Percentiles rank a stretch among this genome's conserved stretches.
phyloP scores from a whole-genome alignment of 2,329 filamentous ascomycete genomes.

The Botrytis aclada region DNA sequence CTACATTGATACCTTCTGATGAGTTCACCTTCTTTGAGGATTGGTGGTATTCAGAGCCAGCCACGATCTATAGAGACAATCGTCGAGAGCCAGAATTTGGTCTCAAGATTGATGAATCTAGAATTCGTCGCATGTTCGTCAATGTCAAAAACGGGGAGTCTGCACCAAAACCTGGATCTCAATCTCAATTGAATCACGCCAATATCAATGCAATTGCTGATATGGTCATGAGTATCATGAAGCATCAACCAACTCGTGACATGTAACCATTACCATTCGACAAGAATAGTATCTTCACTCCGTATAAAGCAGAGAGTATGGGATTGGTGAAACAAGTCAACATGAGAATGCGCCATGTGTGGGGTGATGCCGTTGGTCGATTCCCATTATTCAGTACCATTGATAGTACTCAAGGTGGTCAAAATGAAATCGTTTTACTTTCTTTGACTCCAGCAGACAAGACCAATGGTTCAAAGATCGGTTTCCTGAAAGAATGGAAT shows the following conservation, averaged over 20 bases:
- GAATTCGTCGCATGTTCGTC: constrained; percentile 8
- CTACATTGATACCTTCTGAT: neutral
- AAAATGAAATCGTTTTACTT: constrained; percentile 21
- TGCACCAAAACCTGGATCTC: neutral
- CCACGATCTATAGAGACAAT: neutral
- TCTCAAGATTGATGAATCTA: neutral
- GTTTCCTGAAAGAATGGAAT: constrained; percentile 22
- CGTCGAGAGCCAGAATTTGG: neutral
- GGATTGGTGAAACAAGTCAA: constrained; percentile 15
- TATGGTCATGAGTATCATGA: constrained; percentile 9
- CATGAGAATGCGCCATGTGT: neutral
- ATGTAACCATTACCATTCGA: neutral
- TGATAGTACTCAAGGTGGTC: constrained; percentile 19
- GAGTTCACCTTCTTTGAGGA: constrained; percentile 1
- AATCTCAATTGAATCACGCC: constrained; percentile 20
- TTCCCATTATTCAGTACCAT: constrained; percentile 17
- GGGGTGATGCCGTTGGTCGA: too few species aligned
- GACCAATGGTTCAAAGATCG: neutral
- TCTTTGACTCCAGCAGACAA: constrained; percentile 18
- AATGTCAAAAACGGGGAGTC: neutral
- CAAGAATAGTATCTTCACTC: constrained; percentile 20
- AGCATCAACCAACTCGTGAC: neutral
- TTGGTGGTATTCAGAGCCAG: constrained; percentile 9
- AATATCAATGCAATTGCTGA: constrained; percentile 21
- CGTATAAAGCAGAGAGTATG: constrained; percentile 16